Evolutionary conservation across 2,329 filamentous ascomycete genomes (phyloP).

Genomic region (Botrytis porri): DNA sequence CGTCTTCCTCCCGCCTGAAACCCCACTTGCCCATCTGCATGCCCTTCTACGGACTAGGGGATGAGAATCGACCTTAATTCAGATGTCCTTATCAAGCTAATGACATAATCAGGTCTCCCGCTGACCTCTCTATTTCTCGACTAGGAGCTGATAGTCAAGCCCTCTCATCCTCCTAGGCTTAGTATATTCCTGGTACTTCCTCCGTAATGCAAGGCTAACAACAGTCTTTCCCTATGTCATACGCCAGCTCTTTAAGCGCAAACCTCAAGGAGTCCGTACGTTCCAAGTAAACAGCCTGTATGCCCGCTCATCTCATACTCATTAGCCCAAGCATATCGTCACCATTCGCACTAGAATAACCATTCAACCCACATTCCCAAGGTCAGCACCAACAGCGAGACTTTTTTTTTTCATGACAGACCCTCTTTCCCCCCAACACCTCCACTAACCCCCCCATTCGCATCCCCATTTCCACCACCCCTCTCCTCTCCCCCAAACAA

Average conservation of each 20-base stretch:
- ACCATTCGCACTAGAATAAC: not conserved
- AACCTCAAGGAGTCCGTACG: too few relatives aligned
- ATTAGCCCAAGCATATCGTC: not conserved
- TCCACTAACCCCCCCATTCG: conserved; percentile 16
- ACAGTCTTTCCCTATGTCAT: not conserved
- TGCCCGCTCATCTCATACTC: not conserved
- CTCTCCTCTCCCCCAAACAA: conserved; percentile 65
- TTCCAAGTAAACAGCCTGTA: not conserved
- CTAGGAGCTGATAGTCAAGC: not conserved
- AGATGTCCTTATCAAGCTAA: conserved; percentile 1
- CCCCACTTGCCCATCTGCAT: not conserved
- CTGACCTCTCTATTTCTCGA: not conserved
- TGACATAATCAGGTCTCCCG: conserved; percentile 6
- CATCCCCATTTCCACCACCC: conserved; percentile 29
- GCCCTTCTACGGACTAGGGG: conserved; percentile 1
- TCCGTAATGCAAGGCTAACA: not conserved
- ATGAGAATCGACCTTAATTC: not conserved
- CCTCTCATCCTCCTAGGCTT: not conserved
- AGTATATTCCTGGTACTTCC: not conserved
- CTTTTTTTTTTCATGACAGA: not conserved
- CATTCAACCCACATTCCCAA: not conserved
- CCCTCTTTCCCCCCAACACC: conserved; percentile 9
- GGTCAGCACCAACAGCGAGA: not conserved
- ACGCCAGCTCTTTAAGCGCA: too few relatives aligned
- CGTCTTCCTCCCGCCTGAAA: conserved; percentile 8